A percentile compares a stretch with the other conserved stretches of the same genome.
These are phyloP conservation scores for Delitschia confertaspora DNA, from an alignment of 495 filamentous ascomycete species.

Conservation along the genomic window DNA sequence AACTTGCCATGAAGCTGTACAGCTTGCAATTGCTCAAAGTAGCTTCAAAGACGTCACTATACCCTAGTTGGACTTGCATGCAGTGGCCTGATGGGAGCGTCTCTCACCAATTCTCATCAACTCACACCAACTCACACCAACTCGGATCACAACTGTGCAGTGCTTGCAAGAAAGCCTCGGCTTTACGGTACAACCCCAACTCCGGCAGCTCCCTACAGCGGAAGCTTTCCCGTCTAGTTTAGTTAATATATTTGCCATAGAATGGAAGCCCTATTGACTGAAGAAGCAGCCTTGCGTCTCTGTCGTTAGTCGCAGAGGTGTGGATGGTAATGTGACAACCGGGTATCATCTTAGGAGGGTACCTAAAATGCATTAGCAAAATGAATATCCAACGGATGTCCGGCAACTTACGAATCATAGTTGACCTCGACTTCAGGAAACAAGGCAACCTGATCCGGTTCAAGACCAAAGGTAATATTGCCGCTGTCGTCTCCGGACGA, in stretches of 20 bases:
- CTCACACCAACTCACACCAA: too few relatives aligned
- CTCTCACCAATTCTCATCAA: too few relatives aligned
- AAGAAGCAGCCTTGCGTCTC: slow-evolving; percentile 79
- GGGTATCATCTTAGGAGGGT: slow-evolving; percentile 87
- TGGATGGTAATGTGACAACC: slow-evolving; percentile 80
- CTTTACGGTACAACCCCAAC: too few relatives aligned
- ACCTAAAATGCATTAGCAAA: slow-evolving; percentile 40
- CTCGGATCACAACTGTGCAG: too few relatives aligned
- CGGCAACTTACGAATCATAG: slow-evolving; percentile 67
- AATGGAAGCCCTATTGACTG: slow-evolving; percentile 78
- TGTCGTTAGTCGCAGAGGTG: slow-evolving; percentile 80
- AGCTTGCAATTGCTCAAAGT: too few relatives aligned
- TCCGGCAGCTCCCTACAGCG: too few relatives aligned
- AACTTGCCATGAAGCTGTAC: too few relatives aligned
- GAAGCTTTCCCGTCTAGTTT: too few relatives aligned
- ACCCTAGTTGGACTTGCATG: too few relatives aligned
- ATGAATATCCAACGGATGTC: not conserved
- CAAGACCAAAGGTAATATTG: slow-evolving; percentile 75
- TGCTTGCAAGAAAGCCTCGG: too few relatives aligned
- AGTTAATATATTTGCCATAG: slow-evolving; percentile 50
- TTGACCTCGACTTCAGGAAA: slow-evolving; percentile 93
- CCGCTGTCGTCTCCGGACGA: slow-evolving; percentile 72
- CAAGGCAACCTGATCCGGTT: slow-evolving; percentile 57
- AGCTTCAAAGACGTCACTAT: too few relatives aligned
- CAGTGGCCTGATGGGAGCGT: too few relatives aligned